These are phyloP conservation scores for Xylariaceae sp. DNA, from an alignment of 2,329 filamentous ascomycete genomes.

Conservation along the genomic window DNA sequence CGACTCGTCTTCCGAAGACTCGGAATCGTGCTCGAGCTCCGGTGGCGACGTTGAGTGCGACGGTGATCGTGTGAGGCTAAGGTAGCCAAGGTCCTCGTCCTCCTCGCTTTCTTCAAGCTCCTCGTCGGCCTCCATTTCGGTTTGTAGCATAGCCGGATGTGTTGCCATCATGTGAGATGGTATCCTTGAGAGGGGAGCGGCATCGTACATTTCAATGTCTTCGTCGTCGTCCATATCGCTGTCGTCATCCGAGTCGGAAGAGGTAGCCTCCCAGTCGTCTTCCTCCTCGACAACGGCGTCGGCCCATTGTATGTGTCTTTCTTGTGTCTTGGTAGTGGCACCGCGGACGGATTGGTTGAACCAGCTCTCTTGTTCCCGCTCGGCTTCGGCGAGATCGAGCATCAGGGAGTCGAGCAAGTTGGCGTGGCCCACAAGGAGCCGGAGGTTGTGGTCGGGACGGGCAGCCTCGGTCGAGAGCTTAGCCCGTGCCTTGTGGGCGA, in stretches of 20 bases:
- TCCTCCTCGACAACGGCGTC: conserved; percentile 67
- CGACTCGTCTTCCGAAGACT: conserved; percentile 65
- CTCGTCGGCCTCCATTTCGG: conserved; percentile 35
- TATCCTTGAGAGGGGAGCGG: conserved; percentile 42
- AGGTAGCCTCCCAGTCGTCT: conserved; percentile 63
- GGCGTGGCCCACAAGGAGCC: conserved; percentile 92
- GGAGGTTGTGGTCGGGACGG: conserved; percentile 87
- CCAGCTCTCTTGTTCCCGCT: conserved; percentile 93
- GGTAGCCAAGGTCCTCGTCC: conserved; percentile 54
- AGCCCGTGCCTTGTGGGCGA: conserved; percentile 90
- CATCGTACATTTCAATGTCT: conserved; percentile 52
- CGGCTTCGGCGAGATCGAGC: conserved; percentile 85
- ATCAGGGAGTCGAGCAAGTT: conserved; percentile 96
- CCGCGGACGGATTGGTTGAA: conserved; percentile 93
- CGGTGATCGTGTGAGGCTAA: conserved; percentile 62
- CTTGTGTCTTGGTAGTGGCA: conserved; percentile 52
- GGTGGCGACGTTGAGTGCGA: conserved; percentile 63
- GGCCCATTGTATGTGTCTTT: conserved; percentile 82
- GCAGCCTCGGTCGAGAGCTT: conserved; percentile 94
- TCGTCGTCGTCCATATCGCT: conserved; percentile 49
- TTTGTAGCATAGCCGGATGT: conserved; percentile 31
- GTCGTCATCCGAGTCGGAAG: conserved; percentile 51
- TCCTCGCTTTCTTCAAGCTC: conserved; percentile 42
- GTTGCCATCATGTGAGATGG: conserved; percentile 32
- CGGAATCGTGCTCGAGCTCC: conserved; percentile 64